Conservation (phyloP, 108 stramenopile species). For the Epipyxis sp. region DNA sequence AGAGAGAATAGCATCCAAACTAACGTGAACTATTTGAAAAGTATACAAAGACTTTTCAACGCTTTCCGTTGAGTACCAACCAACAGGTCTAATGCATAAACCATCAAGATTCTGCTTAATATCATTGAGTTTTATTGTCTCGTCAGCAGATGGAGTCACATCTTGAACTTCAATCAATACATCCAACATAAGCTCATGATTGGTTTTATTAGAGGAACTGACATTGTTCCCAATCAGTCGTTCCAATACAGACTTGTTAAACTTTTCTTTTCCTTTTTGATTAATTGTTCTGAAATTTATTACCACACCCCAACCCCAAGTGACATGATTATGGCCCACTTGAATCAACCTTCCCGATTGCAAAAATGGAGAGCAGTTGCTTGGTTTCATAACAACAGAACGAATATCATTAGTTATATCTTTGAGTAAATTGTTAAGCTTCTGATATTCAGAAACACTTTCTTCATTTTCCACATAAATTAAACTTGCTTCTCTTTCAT, state of each 20-base stretch:
- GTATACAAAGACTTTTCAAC: too few species aligned
- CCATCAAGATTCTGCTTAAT: slow-evolving; percentile 59
- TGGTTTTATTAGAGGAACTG: too few species aligned
- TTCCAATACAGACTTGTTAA: too few species aligned
- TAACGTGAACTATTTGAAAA: slow-evolving; percentile 49
- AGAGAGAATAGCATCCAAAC: slow-evolving; percentile 55
- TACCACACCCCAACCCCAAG: slow-evolving; percentile 83
- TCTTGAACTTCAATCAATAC: too few species aligned
- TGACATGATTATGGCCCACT: slow-evolving; percentile 20
- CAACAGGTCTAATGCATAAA: slow-evolving; percentile 71
- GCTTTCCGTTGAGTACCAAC: too few species aligned
- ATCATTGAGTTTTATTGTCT: not conserved
- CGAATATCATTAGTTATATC: slow-evolving; percentile 68
- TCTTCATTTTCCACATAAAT: slow-evolving; percentile 54
- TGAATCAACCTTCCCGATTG: slow-evolving; percentile 72
- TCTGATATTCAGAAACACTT: slow-evolving; percentile 70
- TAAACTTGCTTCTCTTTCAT: slow-evolving; percentile 63
- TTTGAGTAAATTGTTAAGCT: slow-evolving; percentile 72
- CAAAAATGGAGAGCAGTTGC: slow-evolving; percentile 82
- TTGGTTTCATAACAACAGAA: slow-evolving; percentile 73
- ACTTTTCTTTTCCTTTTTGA: too few species aligned
- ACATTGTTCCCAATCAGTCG: not conserved
- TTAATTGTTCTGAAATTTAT: slow-evolving; percentile 64
- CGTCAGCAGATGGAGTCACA: too few species aligned
- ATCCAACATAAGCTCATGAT: too few species aligned